Percentiles rank a stretch among this genome's conserved stretches.
These are phyloP conservation scores for Aquilaria yunnanensis DNA, from an alignment of 345 rosid species.

Conservation along the genomic window DNA sequence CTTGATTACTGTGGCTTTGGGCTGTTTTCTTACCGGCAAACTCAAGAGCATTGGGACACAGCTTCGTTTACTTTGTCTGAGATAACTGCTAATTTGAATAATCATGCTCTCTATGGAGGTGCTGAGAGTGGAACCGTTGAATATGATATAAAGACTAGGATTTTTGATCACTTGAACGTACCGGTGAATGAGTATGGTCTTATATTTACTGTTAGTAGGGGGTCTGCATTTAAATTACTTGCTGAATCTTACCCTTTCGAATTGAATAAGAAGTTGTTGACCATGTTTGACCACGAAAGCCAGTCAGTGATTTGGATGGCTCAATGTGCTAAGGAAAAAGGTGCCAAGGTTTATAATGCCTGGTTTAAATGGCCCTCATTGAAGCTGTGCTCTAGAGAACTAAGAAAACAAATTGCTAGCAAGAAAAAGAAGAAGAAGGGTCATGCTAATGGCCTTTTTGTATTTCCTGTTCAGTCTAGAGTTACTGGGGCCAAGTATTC, in stretches of 20 bases:
- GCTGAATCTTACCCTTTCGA: slow-evolving; percentile 85
- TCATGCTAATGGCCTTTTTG: slow-evolving; percentile 70
- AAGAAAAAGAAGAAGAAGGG: slow-evolving; percentile 82
- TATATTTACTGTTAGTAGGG: slow-evolving; percentile 84
- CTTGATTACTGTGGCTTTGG: slow-evolving; percentile 96
- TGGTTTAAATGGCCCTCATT: slow-evolving; percentile 91
- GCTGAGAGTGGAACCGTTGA: slow-evolving; percentile 75
- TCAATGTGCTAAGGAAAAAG: slow-evolving; percentile 77
- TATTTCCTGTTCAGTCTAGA: slow-evolving; percentile 83
- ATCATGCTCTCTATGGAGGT: slow-evolving; percentile 79
- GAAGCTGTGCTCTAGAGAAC: slow-evolving; percentile 78
- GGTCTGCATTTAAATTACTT: slow-evolving; percentile 76
- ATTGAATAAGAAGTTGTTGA: slow-evolving; percentile 56
- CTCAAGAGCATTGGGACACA: slow-evolving; percentile 64
- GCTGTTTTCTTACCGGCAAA: slow-evolving; percentile 66
- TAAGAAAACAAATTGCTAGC: slow-evolving; percentile 61
- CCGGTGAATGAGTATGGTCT: slow-evolving; percentile 87
- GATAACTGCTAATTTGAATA: slow-evolving; percentile 81
- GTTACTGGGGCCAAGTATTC: slow-evolving; percentile 84
- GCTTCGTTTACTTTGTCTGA: slow-evolving; percentile 73
- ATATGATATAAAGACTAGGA: slow-evolving; percentile 71
- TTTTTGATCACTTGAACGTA: slow-evolving; percentile 79
- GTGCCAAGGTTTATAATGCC: slow-evolving; percentile 73
- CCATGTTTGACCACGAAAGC: slow-evolving; percentile 94
- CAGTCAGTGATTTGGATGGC: slow-evolving; percentile 94